A percentile compares a stretch with the other conserved stretches of the same genome.
These are phyloP conservation scores for Sporisorium sorghi DNA, from an alignment of 1,284 basidiomycete species.

Conservation along the genomic window DNA sequence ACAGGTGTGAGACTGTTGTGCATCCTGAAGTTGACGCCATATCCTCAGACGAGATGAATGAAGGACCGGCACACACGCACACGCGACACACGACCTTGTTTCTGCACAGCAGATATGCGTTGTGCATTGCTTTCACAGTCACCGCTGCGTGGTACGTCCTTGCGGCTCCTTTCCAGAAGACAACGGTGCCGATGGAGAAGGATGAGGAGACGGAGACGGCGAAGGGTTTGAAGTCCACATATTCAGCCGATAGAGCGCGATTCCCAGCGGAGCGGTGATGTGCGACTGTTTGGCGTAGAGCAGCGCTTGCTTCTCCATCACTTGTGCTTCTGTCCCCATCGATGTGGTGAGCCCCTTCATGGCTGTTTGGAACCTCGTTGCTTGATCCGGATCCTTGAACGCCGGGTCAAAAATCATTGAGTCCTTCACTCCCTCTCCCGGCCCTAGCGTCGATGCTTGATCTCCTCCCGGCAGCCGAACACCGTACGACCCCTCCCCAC, in stretches of 20 bases:
- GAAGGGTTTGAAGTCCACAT: conserved; percentile 16
- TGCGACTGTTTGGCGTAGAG: conserved; percentile 13
- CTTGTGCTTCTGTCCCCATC: neutral
- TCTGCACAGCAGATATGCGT: too few relatives aligned
- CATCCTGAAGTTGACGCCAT: too few relatives aligned
- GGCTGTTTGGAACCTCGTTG: neutral
- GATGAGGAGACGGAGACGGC: neutral
- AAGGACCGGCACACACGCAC: too few relatives aligned
- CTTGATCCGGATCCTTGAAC: conserved; percentile 10
- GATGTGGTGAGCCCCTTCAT: neutral
- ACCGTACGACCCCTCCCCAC: neutral
- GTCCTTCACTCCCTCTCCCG: too few relatives aligned
- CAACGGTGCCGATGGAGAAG: neutral
- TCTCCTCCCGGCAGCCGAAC: neutral
- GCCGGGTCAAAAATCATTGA: conserved; percentile 10
- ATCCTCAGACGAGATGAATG: too few relatives aligned
- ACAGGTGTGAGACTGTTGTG: too few relatives aligned
- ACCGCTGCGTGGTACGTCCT: neutral
- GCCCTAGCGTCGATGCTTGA: too few relatives aligned
- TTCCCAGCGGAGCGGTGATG: conserved; percentile 20
- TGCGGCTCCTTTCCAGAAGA: neutral
- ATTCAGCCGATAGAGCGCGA: conserved; percentile 36
- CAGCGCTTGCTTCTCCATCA: neutral
- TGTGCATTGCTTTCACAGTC: too few relatives aligned
- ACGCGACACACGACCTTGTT: too few relatives aligned